phyloP scores from a whole-genome alignment of 371 early-diverging fungal species.

The Nematocida parisii region DNA sequence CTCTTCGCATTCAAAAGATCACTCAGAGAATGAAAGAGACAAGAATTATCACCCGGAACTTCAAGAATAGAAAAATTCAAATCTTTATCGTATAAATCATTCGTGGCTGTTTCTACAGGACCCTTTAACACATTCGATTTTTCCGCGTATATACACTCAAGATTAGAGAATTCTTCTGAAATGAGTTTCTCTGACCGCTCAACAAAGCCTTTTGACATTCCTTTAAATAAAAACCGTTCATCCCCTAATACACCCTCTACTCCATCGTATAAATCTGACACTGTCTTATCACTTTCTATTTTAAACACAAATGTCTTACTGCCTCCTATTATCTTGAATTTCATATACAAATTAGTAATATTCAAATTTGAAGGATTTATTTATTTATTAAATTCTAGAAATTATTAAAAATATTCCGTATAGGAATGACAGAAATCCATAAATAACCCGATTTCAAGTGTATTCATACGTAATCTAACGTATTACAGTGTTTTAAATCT shows the following conservation, averaged over 20 bases:
- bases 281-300: not conserved
- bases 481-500: no score
- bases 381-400: not conserved
- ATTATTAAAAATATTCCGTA: no score
- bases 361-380: not conserved
- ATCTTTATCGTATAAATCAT: not conserved
- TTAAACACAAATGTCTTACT: constrained; percentile 38
- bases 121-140: not conserved
- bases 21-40: constrained; percentile 52
- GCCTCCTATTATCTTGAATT: constrained; percentile 34
- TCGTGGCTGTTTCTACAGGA: not conserved
- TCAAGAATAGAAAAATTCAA: constrained; percentile 16
- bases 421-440: no score
- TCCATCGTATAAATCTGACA: constrained; percentile 16
- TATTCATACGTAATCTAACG: no score
- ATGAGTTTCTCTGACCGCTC: constrained; percentile 5
- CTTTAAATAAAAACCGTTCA: constrained; percentile 35
- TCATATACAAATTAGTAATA: constrained; percentile 23
- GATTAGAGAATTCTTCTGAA: constrained; percentile 4
- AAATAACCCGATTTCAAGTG: no score
- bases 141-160: constrained; percentile 44
- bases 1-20: constrained; percentile 39
- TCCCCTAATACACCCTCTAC: not conserved
- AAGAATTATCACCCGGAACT: constrained; percentile 54
- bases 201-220: not conserved